Evolutionary conservation across 768 basidiomycete genomes (phyloP).

Genomic region (Tulasnella sp.): DNA sequence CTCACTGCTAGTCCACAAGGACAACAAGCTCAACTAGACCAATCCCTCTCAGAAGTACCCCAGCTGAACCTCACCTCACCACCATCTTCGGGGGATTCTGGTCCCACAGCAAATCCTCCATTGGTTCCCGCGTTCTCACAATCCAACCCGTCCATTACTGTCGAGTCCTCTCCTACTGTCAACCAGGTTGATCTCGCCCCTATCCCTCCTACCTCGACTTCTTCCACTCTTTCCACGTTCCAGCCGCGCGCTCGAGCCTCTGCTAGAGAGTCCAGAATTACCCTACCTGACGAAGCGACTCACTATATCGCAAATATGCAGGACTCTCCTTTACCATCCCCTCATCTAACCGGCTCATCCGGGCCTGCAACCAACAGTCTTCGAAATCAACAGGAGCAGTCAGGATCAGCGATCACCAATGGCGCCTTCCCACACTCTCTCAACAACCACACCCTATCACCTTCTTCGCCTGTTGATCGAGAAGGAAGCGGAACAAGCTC

Average conservation of each 20-base stretch:
- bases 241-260: slow-evolving; percentile 22
- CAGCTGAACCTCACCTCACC: slow-evolving; percentile 8
- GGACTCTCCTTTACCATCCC: slow-evolving; percentile 49
- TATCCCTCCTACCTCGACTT: slow-evolving; percentile 13
- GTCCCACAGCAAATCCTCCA: background rate
- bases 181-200: slow-evolving; percentile 17
- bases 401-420: slow-evolving; percentile 10
- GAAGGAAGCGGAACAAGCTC: background rate
- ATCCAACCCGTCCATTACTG: background rate
- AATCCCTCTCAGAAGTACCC: slow-evolving; percentile 2
- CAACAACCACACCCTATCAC: background rate
- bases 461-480: no score
- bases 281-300: slow-evolving; percentile 64
- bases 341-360: slow-evolving; percentile 22
- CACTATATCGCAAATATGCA: slow-evolving; percentile 56
- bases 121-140: background rate
- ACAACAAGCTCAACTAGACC: background rate
- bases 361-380: slow-evolving; percentile 4
- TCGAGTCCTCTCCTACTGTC: slow-evolving; percentile 4
- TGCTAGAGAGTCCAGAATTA: slow-evolving; percentile 54
- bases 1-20: background rate
- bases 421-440: background rate
- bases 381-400: slow-evolving; percentile 1
- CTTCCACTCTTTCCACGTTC: slow-evolving; percentile 7
- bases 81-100: background rate